Base-by-base conservation (phyloP, 108 stramenopile genomes). In the Pseudonitzschia pungens region DNA sequence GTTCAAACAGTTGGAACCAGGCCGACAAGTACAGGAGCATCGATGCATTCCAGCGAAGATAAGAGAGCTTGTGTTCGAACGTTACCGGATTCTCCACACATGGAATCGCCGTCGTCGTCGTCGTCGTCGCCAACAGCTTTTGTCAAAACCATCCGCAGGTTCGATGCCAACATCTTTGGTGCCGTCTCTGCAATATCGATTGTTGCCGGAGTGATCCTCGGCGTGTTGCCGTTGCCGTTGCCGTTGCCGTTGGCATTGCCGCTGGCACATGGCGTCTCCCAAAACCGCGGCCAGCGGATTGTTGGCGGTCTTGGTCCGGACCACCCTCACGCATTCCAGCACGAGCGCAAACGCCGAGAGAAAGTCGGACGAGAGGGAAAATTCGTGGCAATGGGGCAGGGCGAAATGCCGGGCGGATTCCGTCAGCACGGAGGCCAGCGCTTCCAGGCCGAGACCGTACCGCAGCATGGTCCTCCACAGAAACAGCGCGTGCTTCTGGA, bases 401-500 rank as follows among this genome's bases (percentile, higher is more conserved):
- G 84, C 75, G 45, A 86, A 55, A 26, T 77, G 80, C 15, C 72
- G 65, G 29, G 84, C 81, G 12, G 88, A 75, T 43, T 90, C 51
- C 1, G 73, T 79, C 1, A 87, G 71, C 60, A 89, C 70, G 15
- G 81, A 78, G 70, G 81, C 77, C 54, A 86, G 44, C 22, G 75
- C 78, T 29, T 76, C 67, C 50, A 81, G 74, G 8, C 82, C 88
- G 57, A 90, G 65, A 9, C 94, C 92, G 71, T 95, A 95, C 54
- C 89, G 73, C 45, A 95, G 43, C 55, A 90, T 48, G 2, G 77
- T 88, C 36, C 94, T 74, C 80, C 92, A 79, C 51, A 95, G 71
- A n/a, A 84, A 64, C 0, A 95, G 51, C 36, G 81, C 77, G 83
- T 83, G 81, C 20, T 65, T 68, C 69, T 95, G 89, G 16, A 88